A percentile compares a stretch with the other conserved stretches of the same genome.
phyloP scores from a whole-genome alignment of 2,329 filamentous ascomycete genomes.

The Endocalyx cinctus region DNA sequence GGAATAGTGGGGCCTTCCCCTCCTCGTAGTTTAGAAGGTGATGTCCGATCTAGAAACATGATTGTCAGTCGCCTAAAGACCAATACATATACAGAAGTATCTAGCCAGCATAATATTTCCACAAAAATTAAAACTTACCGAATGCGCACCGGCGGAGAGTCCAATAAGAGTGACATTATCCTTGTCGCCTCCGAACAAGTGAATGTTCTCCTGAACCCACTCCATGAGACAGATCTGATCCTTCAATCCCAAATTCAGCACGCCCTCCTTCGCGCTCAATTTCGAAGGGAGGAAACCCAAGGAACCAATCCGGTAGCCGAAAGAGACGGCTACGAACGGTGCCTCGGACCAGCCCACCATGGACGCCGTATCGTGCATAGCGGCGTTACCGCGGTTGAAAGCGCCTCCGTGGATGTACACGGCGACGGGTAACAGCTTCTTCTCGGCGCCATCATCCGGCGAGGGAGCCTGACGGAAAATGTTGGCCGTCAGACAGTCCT shows the following conservation, averaged over 20 bases:
- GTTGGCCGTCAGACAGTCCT: conserved; percentile 23
- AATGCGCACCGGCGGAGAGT: conserved; percentile 46
- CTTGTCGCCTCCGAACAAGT: conserved; percentile 47
- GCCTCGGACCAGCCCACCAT: conserved; percentile 43
- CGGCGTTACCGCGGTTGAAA: conserved; percentile 36
- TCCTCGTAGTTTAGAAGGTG: conserved; percentile 43
- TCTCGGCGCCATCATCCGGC: neutral
- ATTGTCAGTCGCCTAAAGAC: no score
- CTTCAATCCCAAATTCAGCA: conserved; percentile 52
- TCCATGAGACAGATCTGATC: conserved; percentile 48
- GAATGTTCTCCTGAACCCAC: conserved; percentile 53
- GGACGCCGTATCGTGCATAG: conserved; percentile 43
- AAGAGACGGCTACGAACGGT: conserved; percentile 43
- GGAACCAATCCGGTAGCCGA: conserved; percentile 50
- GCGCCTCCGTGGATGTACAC: conserved; percentile 44
- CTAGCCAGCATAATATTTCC: no score
- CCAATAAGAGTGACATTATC: conserved; percentile 45
- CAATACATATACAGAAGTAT: no score
- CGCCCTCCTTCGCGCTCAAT: conserved; percentile 45
- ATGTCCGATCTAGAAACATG: conserved; percentile 51
- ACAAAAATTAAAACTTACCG: conserved; percentile 36
- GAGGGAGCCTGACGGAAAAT: conserved; percentile 16
- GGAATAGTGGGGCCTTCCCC: conserved; percentile 29
- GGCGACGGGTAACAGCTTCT: conserved; percentile 26
- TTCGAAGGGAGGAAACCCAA: conserved; percentile 57